Conservation (phyloP, 2,329 filamentous ascomycete species). For the Cladosporium sp. region DNA sequence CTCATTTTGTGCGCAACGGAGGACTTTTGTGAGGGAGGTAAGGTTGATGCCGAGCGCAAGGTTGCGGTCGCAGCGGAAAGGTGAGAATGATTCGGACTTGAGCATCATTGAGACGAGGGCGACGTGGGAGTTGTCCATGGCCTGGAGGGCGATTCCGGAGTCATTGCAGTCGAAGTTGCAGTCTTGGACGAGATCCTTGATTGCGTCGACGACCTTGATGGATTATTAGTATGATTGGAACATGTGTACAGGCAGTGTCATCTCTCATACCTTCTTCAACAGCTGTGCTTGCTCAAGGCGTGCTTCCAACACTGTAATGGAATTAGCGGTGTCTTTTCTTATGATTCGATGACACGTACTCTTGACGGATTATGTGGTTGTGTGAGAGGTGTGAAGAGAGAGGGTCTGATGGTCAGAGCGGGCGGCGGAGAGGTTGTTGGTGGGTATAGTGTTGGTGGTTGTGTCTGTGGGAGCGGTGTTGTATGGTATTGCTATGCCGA, state of each 20-base stretch:
- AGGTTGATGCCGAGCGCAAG: conserved; percentile 95
- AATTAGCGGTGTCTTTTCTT: conserved; percentile 17
- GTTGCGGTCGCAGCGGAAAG: conserved; percentile 98
- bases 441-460: background rate
- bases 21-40: conserved; percentile 91
- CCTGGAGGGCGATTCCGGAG: conserved; percentile 93
- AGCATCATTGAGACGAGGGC: conserved; percentile 98
- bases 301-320: conserved; percentile 78
- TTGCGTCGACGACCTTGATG: conserved; percentile 85
- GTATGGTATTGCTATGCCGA: background rate
- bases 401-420: background rate
- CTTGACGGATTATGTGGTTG: conserved; percentile 3
- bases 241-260: too few relatives aligned
- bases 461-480: background rate
- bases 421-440: background rate
- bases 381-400: background rate
- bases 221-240: conserved; percentile 16
- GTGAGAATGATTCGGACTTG: conserved; percentile 88
- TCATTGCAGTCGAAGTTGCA: conserved; percentile 99
- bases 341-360: conserved; percentile 7
- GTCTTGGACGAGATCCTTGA: conserved; percentile 98
- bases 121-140: conserved; percentile 99
- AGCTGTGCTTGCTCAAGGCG: conserved; percentile 88
- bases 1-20: conserved; percentile 88
- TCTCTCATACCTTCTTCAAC: conserved; percentile 76